Percentiles rank a stretch among this genome's conserved stretches.
These are phyloP conservation scores for Trebouxia sp. DNA, from an alignment of 139 green algal species.

Conservation along the genomic window DNA sequence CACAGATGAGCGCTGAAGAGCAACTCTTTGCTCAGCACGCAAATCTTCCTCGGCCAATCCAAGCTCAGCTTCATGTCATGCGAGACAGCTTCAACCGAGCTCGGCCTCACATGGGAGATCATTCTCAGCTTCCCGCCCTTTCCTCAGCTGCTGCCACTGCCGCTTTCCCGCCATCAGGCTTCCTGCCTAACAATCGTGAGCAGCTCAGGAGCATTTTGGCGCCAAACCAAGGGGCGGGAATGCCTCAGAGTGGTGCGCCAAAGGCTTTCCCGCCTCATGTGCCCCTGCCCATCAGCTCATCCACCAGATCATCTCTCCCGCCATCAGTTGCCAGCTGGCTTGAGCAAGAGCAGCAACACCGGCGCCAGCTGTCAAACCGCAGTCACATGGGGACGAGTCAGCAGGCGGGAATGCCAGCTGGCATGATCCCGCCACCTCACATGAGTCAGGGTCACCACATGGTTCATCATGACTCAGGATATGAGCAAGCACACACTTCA, in stretches of 20 bases:
- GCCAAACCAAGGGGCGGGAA: neutral
- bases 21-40: neutral
- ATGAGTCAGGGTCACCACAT: too few species aligned
- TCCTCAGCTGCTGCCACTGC: too few species aligned
- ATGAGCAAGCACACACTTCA: too few species aligned
- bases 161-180: neutral
- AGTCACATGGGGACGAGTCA: neutral
- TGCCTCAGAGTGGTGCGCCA: neutral
- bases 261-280: neutral
- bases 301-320: neutral
- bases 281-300: neutral
- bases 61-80: constrained; percentile 9
- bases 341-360: neutral
- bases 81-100: constrained; percentile 7
- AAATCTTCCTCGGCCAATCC: neutral
- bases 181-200: neutral
- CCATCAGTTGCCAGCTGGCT: neutral
- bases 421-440: too few species aligned
- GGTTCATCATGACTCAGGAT: too few species aligned
- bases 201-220: neutral
- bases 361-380: neutral
- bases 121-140: neutral
- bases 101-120: neutral
- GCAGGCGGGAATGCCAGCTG: neutral
- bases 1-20: neutral